Percentiles rank a stretch among this genome's conserved stretches.
phyloP scores from a whole-genome alignment of 2,329 filamentous ascomycete genomes.

The Phoma sp. region DNA sequence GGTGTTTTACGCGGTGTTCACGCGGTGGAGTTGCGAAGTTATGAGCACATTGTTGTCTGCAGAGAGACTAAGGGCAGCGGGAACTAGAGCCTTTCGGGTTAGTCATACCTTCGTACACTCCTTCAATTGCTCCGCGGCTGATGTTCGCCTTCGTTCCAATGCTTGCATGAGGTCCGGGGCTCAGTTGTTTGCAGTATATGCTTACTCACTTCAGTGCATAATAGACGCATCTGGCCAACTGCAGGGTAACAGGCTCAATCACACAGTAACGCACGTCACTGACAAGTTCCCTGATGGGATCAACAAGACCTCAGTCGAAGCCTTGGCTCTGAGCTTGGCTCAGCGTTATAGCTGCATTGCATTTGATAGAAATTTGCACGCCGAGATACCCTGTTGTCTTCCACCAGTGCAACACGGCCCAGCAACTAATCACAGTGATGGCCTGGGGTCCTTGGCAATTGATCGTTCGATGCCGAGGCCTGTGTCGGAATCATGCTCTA shows the following conservation, averaged over 20 bases:
- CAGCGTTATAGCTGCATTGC: background rate
- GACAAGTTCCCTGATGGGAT: background rate
- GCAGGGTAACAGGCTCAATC: too few relatives aligned
- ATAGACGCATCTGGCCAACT: background rate
- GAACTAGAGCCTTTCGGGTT: background rate
- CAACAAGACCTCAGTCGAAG: background rate
- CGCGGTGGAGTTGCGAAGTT: conserved; percentile 8
- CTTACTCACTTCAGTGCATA: too few relatives aligned
- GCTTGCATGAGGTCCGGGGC: background rate
- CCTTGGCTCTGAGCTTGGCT: conserved; percentile 3
- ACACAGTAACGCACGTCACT: background rate
- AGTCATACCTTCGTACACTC: background rate
- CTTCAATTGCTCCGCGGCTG: background rate
- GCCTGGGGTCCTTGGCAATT: background rate
- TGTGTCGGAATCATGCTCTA: too few relatives aligned
- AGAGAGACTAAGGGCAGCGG: background rate
- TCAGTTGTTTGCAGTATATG: background rate
- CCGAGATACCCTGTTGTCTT: conserved; percentile 7
- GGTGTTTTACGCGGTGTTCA: background rate
- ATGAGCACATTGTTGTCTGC: conserved; percentile 28
- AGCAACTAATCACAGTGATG: background rate
- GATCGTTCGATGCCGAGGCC: background rate
- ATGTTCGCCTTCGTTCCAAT: background rate
- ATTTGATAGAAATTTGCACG: background rate
- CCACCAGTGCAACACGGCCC: background rate